phyloP scores from a whole-genome alignment of 2,329 filamentous ascomycete species.

The Fusarium staphyleae region DNA sequence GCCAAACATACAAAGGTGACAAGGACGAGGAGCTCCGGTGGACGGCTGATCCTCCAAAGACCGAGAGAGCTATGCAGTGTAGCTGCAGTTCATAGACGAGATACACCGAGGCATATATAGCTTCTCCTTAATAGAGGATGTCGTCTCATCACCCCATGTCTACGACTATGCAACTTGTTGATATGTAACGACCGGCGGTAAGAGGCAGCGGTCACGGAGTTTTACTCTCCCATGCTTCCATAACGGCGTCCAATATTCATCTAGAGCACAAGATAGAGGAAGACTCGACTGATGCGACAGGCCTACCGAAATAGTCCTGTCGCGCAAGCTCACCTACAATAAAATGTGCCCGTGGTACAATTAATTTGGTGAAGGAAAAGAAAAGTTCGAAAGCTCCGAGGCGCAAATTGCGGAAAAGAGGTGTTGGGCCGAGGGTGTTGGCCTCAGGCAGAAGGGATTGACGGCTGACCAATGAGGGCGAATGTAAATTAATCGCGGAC shows the following conservation, averaged over 20 bases:
- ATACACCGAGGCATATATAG: background rate
- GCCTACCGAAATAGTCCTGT: slow-evolving; percentile 47
- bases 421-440: slow-evolving; percentile 10
- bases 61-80: slow-evolving; percentile 85
- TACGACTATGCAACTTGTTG: slow-evolving; percentile 27
- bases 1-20: slow-evolving; percentile 63
- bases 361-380: slow-evolving; percentile 55
- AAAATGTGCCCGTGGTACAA: slow-evolving; percentile 73
- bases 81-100: slow-evolving; percentile 82
- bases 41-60: slow-evolving; percentile 83
- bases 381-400: slow-evolving; percentile 29
- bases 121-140: background rate
- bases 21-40: slow-evolving; percentile 80
- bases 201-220: slow-evolving; percentile 70
- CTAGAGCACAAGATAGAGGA: slow-evolving; percentile 78
- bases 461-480: slow-evolving; percentile 50
- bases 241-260: slow-evolving; percentile 67
- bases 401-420: slow-evolving; percentile 33
- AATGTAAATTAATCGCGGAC: slow-evolving; percentile 55
- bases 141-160: background rate
- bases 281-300: slow-evolving; percentile 64
- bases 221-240: slow-evolving; percentile 73
- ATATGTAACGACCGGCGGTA: slow-evolving; percentile 77
- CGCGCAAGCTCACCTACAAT: slow-evolving; percentile 74
- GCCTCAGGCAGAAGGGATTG: slow-evolving; percentile 49